These are phyloP conservation scores for Coemansia sp. DNA, from an alignment of 192 early-diverging fungal species.

Conservation along the genomic window DNA sequence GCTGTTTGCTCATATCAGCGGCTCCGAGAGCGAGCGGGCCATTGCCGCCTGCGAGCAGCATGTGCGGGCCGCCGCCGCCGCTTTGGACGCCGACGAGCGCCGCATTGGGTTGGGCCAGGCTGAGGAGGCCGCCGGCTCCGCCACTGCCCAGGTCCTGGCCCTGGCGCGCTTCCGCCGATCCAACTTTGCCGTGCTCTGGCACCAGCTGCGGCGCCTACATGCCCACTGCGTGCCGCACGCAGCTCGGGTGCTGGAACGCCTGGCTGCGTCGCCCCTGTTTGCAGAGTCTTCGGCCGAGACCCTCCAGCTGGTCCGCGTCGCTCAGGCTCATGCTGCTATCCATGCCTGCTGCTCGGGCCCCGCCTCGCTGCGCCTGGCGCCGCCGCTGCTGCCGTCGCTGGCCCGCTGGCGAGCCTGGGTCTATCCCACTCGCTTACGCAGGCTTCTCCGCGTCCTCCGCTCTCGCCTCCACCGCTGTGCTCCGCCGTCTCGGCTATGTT, in stretches of 20 bases:
- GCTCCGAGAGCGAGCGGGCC: conserved; percentile 23
- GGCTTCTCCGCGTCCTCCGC: conserved; percentile 15
- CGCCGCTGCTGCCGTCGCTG: conserved; percentile 7
- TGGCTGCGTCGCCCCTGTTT: conserved; percentile 30
- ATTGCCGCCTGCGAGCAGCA: conserved; percentile 34
- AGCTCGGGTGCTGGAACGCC: conserved; percentile 10
- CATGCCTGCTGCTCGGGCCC: conserved; percentile 13
- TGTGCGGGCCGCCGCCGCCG: conserved; percentile 2
- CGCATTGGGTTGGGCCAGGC: conserved; percentile 32
- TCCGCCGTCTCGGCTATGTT: too few relatives aligned
- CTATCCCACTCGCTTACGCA: conserved; percentile 11
- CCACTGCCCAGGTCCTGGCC: conserved; percentile 25
- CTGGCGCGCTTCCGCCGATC: conserved; percentile 39
- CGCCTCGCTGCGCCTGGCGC: background rate
- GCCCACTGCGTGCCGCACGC: conserved; percentile 23
- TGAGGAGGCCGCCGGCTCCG: conserved; percentile 29
- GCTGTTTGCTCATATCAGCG: conserved; percentile 33
- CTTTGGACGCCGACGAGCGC: conserved; percentile 26
- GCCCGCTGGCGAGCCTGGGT: conserved; percentile 42
- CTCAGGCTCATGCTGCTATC: conserved; percentile 24
- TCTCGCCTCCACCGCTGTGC: conserved; percentile 1
- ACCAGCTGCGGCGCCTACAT: conserved; percentile 17
- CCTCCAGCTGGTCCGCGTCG: conserved; percentile 32
- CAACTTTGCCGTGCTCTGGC: conserved; percentile 43
- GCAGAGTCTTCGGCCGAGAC: conserved; percentile 33